phyloP scores from a whole-genome alignment of 106 monocot species.

The Dioscorea dumetorum region DNA sequence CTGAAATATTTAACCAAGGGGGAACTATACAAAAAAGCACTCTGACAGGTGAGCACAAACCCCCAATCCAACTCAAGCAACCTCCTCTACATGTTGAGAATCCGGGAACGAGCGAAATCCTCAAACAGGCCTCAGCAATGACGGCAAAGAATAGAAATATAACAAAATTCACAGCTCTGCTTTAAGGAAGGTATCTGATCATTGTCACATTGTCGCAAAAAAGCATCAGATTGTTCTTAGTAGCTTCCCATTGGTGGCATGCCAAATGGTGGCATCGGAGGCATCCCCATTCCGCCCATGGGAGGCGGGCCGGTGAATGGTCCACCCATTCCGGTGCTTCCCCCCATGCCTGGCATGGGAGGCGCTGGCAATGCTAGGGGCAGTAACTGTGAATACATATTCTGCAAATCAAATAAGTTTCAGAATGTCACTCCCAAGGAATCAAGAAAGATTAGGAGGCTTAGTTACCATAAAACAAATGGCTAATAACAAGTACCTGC shows the following conservation, averaged over 20 bases:
- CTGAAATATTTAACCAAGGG: neutral
- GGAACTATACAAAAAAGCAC: neutral
- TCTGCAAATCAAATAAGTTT: slow-evolving; percentile 35
- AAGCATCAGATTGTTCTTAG: slow-evolving; percentile 9
- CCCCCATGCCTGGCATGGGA: slow-evolving; percentile 71
- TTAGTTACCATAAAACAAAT: neutral
- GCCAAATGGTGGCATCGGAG: slow-evolving; percentile 60
- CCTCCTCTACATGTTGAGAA: neutral
- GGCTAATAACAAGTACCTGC: slow-evolving; percentile 45
- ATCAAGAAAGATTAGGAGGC: neutral
- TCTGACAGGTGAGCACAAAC: neutral
- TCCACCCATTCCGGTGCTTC: slow-evolving; percentile 30
- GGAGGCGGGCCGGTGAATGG: slow-evolving; percentile 39
- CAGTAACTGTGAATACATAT: slow-evolving; percentile 95
- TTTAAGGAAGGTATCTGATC: neutral
- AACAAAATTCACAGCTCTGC: neutral
- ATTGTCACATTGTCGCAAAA: neutral
- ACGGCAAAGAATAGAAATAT: neutral
- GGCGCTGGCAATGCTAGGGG: slow-evolving; percentile 93
- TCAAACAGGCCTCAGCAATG: neutral
- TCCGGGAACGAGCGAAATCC: neutral
- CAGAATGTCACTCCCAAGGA: too few relatives aligned
- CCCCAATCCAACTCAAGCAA: neutral
- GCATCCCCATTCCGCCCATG: slow-evolving; percentile 74
- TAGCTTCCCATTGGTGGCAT: slow-evolving; percentile 76